Percentiles rank a stretch among this genome's conserved stretches.
phyloP scores from a whole-genome alignment of 108 stramenopile genomes.

The Schizochytrium sp. region DNA sequence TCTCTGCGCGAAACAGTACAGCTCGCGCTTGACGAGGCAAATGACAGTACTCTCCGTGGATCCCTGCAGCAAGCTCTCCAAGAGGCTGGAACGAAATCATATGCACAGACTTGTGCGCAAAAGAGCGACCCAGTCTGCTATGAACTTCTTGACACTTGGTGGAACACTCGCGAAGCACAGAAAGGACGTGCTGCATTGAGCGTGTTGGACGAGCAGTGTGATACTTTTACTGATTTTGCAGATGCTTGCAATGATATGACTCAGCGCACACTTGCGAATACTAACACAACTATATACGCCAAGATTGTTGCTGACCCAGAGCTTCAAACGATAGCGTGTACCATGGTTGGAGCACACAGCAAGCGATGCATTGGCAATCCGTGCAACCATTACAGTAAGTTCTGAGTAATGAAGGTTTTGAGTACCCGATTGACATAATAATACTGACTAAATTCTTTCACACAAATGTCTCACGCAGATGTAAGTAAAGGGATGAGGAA shows the following conservation, averaged over 20 bases:
- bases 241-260: not conserved
- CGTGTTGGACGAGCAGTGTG: conserved; percentile 17
- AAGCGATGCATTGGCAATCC: conserved; percentile 47
- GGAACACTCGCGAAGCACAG: not conserved
- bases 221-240: not conserved
- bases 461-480: not conserved
- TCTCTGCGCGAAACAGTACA: conserved; percentile 13
- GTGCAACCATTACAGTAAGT: conserved; percentile 42
- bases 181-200: not conserved
- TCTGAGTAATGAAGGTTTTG: not conserved
- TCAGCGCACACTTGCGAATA: not conserved
- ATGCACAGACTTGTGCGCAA: not conserved
- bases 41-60: too few species aligned
- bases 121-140: conserved; percentile 31
- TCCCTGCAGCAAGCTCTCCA: too few species aligned
- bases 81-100: not conserved
- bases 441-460: not conserved
- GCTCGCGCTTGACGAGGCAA: not conserved
- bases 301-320: not conserved
- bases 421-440: not conserved
- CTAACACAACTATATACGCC: not conserved
- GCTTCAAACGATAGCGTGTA: not conserved
- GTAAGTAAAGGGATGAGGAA: too few species aligned
- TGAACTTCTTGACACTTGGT: conserved; percentile 34
- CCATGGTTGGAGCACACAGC: conserved; percentile 43